phyloP scores from a whole-genome alignment of 1,284 basidiomycete genomes.

The Takashimella tepidaria region DNA sequence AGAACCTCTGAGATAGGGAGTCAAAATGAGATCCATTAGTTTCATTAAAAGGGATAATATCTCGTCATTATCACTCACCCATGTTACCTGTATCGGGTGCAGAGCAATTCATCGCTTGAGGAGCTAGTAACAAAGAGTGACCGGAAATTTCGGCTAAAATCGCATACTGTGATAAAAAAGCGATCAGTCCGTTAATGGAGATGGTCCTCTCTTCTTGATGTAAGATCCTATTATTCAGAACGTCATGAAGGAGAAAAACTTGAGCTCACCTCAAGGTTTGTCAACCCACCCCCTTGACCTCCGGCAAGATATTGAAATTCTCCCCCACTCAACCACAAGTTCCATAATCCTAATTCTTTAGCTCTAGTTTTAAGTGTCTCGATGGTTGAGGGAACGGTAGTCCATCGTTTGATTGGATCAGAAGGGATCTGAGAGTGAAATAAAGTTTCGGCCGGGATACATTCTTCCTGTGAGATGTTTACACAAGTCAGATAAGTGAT shows the following conservation, averaged over 20 bases:
- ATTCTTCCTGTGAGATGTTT: conserved; percentile 65
- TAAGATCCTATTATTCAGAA: neutral
- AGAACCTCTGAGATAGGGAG: conserved; percentile 68
- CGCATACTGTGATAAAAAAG: conserved; percentile 67
- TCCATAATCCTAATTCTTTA: conserved; percentile 86
- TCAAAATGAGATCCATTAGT: too few relatives aligned
- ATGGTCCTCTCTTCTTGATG: neutral
- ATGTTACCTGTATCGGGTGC: conserved; percentile 96
- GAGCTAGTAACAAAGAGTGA: conserved; percentile 70
- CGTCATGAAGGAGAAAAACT: neutral
- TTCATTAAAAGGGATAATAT: too few relatives aligned
- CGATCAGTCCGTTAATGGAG: conserved; percentile 2
- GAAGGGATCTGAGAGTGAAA: conserved; percentile 77
- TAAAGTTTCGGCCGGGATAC: conserved; percentile 70
- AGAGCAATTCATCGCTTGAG: conserved; percentile 84
- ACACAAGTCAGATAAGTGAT: neutral
- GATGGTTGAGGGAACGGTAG: conserved; percentile 71
- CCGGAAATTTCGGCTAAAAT: conserved; percentile 95
- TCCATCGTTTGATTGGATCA: conserved; percentile 74
- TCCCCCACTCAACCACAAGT: conserved; percentile 88
- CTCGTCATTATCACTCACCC: conserved; percentile 61
- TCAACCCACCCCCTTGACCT: conserved; percentile 72
- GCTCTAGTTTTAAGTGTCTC: conserved; percentile 85
- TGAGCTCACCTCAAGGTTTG: conserved; percentile 75
- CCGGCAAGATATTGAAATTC: conserved; percentile 69